Conservation (phyloP, 768 basidiomycete genomes). For the Lactarius hatsudake region DNA sequence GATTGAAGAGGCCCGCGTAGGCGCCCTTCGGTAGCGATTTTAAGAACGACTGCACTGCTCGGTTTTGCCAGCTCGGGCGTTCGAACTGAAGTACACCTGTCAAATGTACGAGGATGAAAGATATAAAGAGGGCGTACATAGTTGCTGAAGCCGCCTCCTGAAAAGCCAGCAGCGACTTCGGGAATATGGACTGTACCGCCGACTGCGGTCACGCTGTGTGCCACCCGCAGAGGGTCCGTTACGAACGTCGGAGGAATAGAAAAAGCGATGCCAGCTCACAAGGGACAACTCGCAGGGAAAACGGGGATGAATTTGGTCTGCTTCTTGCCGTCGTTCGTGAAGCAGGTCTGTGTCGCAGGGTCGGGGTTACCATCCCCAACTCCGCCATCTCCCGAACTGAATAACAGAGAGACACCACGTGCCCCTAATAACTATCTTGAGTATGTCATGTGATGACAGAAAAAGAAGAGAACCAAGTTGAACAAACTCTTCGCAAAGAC, state of each 20-base stretch:
- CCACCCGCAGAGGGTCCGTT: constrained; percentile 28
- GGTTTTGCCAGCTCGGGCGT: constrained; percentile 51
- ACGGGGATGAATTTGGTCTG: constrained; percentile 46
- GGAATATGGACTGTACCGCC: constrained; percentile 61
- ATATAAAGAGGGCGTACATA: constrained; percentile 41
- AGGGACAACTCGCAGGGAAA: constrained; percentile 58
- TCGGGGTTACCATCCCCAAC: constrained; percentile 61
- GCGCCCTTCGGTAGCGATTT: constrained; percentile 41
- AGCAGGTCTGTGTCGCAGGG: constrained; percentile 53
- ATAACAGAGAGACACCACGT: constrained; percentile 63
- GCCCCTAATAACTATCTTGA: constrained; percentile 41
- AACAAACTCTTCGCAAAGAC: constrained; percentile 59
- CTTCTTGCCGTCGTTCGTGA: constrained; percentile 57
- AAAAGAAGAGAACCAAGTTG: constrained; percentile 46
- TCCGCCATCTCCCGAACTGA: constrained; percentile 69
- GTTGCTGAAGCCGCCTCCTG: constrained; percentile 73
- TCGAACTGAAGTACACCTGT: constrained; percentile 38
- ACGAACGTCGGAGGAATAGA: not conserved
- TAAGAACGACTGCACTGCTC: constrained; percentile 45
- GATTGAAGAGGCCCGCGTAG: constrained; percentile 56
- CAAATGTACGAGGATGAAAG: not conserved
- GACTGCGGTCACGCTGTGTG: constrained; percentile 58
- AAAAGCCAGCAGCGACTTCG: constrained; percentile 58
- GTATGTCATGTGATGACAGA: not conserved
- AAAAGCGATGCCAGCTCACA: constrained; percentile 25